These are phyloP conservation scores for Friedmanniomyces endolithicus DNA, from an alignment of 495 filamentous ascomycete species.

Conservation along the genomic window DNA sequence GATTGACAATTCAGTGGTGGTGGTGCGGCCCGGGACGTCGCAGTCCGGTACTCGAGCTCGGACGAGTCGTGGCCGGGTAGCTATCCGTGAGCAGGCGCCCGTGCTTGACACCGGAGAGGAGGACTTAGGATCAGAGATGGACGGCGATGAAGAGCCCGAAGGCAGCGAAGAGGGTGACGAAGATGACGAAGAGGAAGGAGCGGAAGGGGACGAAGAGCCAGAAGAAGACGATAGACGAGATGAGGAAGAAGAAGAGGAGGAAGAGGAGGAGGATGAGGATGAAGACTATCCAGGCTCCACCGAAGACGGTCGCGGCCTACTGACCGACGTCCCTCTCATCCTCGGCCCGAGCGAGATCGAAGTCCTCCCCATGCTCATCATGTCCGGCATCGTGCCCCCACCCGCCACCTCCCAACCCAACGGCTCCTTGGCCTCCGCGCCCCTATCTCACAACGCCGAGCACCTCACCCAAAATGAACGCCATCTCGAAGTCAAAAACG, in stretches of 20 bases:
- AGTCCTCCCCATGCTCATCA: constrained; percentile 86
- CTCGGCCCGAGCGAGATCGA: constrained; percentile 88
- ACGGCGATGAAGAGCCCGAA: background rate
- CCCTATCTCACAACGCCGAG: constrained; percentile 14
- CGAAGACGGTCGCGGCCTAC: constrained; percentile 56
- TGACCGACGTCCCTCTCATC: constrained; percentile 90
- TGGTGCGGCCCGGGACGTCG: background rate
- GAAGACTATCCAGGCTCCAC: constrained; percentile 76
- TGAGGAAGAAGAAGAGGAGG: constrained; percentile 45
- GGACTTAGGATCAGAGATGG: background rate
- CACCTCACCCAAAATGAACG: constrained; percentile 16
- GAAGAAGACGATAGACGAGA: constrained; percentile 54
- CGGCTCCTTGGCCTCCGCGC: background rate
- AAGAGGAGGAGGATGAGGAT: constrained; percentile 63
- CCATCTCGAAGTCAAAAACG: constrained; percentile 47
- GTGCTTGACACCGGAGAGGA: background rate
- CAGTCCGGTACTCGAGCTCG: background rate
- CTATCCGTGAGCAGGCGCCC: background rate
- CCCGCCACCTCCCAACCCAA: constrained; percentile 18
- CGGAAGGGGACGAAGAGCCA: constrained; percentile 49
- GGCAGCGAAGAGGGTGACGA: constrained; percentile 26
- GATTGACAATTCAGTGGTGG: background rate
- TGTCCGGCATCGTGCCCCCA: constrained; percentile 56
- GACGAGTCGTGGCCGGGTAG: background rate
- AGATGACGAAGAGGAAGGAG: constrained; percentile 36